These are phyloP conservation scores for Rosellinia necatrix DNA, from an alignment of 2,329 filamentous ascomycete genomes.

Conservation along the genomic window DNA sequence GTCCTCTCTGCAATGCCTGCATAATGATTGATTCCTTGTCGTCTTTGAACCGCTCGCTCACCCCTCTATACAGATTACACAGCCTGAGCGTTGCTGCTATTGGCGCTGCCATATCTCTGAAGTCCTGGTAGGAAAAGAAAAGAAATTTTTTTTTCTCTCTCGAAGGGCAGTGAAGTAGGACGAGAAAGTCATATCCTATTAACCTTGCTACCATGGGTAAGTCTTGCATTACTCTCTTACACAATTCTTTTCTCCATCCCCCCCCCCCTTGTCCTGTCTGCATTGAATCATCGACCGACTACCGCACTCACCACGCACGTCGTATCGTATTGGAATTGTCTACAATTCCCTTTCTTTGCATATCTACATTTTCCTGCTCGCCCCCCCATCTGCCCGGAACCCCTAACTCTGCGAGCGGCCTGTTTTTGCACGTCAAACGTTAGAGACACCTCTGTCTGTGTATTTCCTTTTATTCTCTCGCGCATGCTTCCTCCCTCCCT, in stretches of 20 bases:
- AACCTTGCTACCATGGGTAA: slow-evolving; percentile 38
- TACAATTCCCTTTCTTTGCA: slow-evolving; percentile 4
- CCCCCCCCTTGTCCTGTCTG: slow-evolving; percentile 5
- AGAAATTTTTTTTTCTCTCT: slow-evolving; percentile 23
- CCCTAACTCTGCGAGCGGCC: slow-evolving; percentile 62
- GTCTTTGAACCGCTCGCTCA: slow-evolving; percentile 37
- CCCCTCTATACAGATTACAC: slow-evolving; percentile 40
- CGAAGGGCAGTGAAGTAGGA: slow-evolving; percentile 36
- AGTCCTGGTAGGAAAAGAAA: slow-evolving; percentile 35
- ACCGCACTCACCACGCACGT: slow-evolving; percentile 1
- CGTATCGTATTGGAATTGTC: slow-evolving; percentile 12
- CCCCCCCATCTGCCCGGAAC: slow-evolving; percentile 1
- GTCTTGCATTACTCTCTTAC: slow-evolving; percentile 27
- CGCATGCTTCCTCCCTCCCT: slow-evolving; percentile 24
- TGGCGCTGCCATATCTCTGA: slow-evolving; percentile 31
- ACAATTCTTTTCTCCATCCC: slow-evolving; percentile 15
- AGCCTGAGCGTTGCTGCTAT: slow-evolving; percentile 27
- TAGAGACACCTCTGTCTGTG: slow-evolving; percentile 22
- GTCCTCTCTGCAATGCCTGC: slow-evolving; percentile 27
- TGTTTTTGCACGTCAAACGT: slow-evolving; percentile 66
- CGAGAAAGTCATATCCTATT: slow-evolving; percentile 31
- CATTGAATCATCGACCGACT: slow-evolving; percentile 10
- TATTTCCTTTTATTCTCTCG: slow-evolving; percentile 25
- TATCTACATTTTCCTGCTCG: slow-evolving; percentile 6
- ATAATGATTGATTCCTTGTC: slow-evolving; percentile 37